Base-by-base conservation (phyloP, 805 yeast species). In the Starmera quercuum region DNA sequence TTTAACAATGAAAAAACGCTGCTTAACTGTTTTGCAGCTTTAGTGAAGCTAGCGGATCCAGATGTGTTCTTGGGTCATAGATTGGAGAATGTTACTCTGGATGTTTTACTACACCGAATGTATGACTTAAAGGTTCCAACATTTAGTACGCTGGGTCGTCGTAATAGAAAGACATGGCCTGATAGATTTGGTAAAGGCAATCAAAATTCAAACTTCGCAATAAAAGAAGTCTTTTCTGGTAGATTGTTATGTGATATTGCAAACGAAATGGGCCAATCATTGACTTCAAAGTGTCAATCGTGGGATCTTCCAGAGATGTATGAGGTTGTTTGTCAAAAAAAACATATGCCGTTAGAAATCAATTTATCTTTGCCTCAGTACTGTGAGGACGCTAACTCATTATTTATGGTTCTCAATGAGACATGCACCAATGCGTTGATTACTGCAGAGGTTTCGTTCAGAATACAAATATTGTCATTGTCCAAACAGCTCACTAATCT, bases 301-400 rank as follows among this genome's bases (percentile, higher is more conserved):
- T 92, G 95, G 96, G 94, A 85, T 38, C 65, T 92, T 37, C 68
- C 83, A 11, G 98, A 92, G 57, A 92, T 92, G 97, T 81, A 77
- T 46, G 79, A 75, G 20, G 72, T 84, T 32, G 83, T 84, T 13
- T 78, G 95, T 46, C 75, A 73, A 40, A 73, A 71, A 48, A 73
- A 71, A 37, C 73, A 73, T 37, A 56, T 63, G 11, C 68, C 85
- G 8, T 57, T 77, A 43, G 97, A 87, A 46, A 74, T 83, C 39
- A 87, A 86, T 53, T 72, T 78, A 40, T 76, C 78, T 42, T 75
- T 76, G 39, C 72, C 79, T 4, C 74, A 73, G 47, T 75, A 74
- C 46, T 72, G 71, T 28, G 83, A 71, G 34, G 90, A 83, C 46
- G 78, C 87, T 0, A 64, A 64, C 26, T 75, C 79, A 14, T 63